A percentile compares a stretch with the other conserved stretches of the same genome.
phyloP scores from a whole-genome alignment of 2,329 filamentous ascomycete species.

The Knufia fluminis region DNA sequence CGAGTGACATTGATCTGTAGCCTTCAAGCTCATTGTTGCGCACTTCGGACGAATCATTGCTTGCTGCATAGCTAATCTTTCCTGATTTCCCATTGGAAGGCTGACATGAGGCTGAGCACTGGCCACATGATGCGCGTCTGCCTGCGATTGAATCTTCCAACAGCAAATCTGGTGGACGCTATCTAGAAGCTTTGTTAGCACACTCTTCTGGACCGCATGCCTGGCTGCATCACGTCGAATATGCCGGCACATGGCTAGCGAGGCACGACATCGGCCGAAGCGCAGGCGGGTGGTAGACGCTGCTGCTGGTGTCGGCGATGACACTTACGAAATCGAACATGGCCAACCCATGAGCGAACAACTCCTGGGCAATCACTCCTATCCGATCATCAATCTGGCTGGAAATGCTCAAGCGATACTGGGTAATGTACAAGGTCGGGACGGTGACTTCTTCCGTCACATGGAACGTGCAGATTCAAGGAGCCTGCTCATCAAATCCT shows the following conservation, averaged over 20 bases:
- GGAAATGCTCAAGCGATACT: background rate
- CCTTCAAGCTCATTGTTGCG: no score
- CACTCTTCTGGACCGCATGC: no score
- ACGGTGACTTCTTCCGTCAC: background rate
- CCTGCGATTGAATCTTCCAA: no score
- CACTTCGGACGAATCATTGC: background rate
- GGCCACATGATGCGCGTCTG: no score
- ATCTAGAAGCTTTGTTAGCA: no score
- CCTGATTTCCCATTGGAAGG: background rate
- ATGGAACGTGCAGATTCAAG: background rate
- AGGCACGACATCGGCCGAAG: background rate
- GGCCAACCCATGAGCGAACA: background rate
- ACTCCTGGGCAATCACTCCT: background rate
- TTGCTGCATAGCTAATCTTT: background rate
- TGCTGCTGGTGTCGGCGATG: no score
- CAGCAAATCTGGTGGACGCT: no score
- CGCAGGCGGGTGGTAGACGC: background rate
- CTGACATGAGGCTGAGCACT: background rate
- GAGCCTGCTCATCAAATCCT: background rate
- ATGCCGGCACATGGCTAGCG: background rate
- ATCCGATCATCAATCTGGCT: background rate
- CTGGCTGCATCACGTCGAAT: no score
- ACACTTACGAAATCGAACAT: no score
- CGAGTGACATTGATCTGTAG: no score
- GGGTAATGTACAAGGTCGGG: background rate